phyloP scores from a whole-genome alignment of 345 rosid genomes.

The Stellera chamaejasme region DNA sequence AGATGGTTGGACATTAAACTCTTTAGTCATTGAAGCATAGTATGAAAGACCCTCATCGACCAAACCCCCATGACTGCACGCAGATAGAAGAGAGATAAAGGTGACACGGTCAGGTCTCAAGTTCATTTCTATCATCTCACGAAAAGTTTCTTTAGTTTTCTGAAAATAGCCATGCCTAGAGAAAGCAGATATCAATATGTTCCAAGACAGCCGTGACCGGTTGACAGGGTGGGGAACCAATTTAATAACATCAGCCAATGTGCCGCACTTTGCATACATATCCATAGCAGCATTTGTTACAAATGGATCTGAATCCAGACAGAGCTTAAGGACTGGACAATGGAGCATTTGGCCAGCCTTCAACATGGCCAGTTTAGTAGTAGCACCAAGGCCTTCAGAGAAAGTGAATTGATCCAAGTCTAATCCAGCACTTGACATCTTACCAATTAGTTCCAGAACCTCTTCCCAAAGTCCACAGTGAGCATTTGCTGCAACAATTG shows the following conservation, averaged over 20 bases:
- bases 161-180: constrained; percentile 65
- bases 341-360: constrained; percentile 91
- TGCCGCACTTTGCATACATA: constrained; percentile 91
- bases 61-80: constrained; percentile 82
- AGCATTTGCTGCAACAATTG: constrained; percentile 67
- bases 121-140: constrained; percentile 57
- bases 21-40: constrained; percentile 49
- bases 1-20: constrained; percentile 41
- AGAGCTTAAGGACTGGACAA: constrained; percentile 52
- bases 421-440: constrained; percentile 45
- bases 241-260: constrained; percentile 45
- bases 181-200: constrained; percentile 69
- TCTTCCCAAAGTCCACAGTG: constrained; percentile 57
- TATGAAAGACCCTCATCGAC: constrained; percentile 71
- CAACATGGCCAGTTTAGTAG: constrained; percentile 64
- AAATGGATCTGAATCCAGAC: constrained; percentile 45
- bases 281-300: constrained; percentile 68
- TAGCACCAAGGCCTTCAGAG: constrained; percentile 70
- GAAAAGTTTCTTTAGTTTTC: constrained; percentile 58
- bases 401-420: constrained; percentile 67
- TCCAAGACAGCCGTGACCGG: constrained; percentile 67
- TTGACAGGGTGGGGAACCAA: constrained; percentile 38
- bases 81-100: constrained; percentile 79
- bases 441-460: constrained; percentile 48
- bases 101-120: constrained; percentile 76